Percentiles rank a stretch among this genome's conserved stretches.
phyloP scores from a whole-genome alignment of 345 rosid species.

The Populus euphratica region DNA sequence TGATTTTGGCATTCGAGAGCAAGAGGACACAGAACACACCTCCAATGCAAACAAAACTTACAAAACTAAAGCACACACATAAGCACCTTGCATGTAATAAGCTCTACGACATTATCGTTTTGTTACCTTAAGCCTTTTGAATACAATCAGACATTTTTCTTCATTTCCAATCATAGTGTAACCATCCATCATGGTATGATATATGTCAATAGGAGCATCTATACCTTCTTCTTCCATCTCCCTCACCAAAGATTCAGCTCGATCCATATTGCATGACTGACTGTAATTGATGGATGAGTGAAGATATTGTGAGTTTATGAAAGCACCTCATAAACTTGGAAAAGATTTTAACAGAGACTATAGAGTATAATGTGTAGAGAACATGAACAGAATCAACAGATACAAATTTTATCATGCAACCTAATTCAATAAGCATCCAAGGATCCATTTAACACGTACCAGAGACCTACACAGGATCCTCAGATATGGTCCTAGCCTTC shows the following conservation, averaged over 20 bases:
- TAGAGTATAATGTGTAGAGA: background rate
- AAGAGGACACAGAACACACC: background rate
- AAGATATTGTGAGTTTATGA: constrained; percentile 13
- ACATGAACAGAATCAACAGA: background rate
- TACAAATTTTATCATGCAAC: background rate
- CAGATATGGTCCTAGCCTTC: background rate
- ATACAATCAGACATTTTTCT: constrained; percentile 80
- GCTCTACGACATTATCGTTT: background rate
- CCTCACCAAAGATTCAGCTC: constrained; percentile 81
- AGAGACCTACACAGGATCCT: background rate
- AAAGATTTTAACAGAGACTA: background rate
- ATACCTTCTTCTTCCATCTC: constrained; percentile 98
- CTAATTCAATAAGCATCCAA: background rate
- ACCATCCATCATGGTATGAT: constrained; percentile 99
- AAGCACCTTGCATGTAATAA: background rate
- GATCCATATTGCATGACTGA: constrained; percentile 71
- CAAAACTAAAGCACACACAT: background rate
- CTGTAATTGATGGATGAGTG: constrained; percentile 36
- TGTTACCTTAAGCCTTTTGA: constrained; percentile 80
- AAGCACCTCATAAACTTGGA: background rate
- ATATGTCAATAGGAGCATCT: constrained; percentile 84
- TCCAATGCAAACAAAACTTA: background rate
- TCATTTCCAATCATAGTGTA: constrained; percentile 76
- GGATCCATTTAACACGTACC: background rate
- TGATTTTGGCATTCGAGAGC: too few species aligned